These are phyloP conservation scores for slime mould (Dictyostelium discoideum) DNA, from an alignment of 78 protist species.

Conservation along the genomic window DNA sequence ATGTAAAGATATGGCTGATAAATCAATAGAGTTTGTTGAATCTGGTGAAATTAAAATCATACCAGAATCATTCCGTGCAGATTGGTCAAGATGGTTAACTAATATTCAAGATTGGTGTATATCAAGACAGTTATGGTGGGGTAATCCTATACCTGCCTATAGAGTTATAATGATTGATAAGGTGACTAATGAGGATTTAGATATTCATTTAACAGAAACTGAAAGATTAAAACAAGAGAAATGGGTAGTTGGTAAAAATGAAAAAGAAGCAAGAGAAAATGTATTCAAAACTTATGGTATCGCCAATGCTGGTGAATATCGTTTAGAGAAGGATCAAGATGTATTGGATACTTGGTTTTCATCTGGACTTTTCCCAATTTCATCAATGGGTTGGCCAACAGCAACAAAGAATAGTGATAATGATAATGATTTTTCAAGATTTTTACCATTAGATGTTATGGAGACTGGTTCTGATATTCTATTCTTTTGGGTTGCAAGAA, in stretches of 20 bases:
- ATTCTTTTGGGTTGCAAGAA: slow-evolving; percentile 98
- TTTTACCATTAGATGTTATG: slow-evolving; percentile 91
- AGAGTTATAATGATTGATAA: background rate
- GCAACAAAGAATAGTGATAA: background rate
- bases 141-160: slow-evolving; percentile 99
- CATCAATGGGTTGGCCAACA: slow-evolving; percentile 98
- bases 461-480: slow-evolving; percentile 97
- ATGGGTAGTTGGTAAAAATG: slow-evolving; percentile 81
- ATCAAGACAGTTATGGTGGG: slow-evolving; percentile 99
- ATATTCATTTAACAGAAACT: background rate
- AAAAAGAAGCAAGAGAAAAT: slow-evolving; percentile 35
- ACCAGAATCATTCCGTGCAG: slow-evolving; percentile 74
- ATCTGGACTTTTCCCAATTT: slow-evolving; percentile 99
- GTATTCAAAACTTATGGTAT: slow-evolving; percentile 22
- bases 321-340: slow-evolving; percentile 91
- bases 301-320: background rate
- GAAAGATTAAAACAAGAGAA: slow-evolving; percentile 17
- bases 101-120: slow-evolving; percentile 97
- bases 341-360: slow-evolving; percentile 98
- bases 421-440: slow-evolving; percentile 48
- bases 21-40: slow-evolving; percentile 70
- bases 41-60: slow-evolving; percentile 79
- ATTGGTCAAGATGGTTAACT: slow-evolving; percentile 77
- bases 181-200: background rate
- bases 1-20: slow-evolving; percentile 71